Conservation (phyloP, 768 basidiomycete genomes). For the Saitozyma podzolica region DNA sequence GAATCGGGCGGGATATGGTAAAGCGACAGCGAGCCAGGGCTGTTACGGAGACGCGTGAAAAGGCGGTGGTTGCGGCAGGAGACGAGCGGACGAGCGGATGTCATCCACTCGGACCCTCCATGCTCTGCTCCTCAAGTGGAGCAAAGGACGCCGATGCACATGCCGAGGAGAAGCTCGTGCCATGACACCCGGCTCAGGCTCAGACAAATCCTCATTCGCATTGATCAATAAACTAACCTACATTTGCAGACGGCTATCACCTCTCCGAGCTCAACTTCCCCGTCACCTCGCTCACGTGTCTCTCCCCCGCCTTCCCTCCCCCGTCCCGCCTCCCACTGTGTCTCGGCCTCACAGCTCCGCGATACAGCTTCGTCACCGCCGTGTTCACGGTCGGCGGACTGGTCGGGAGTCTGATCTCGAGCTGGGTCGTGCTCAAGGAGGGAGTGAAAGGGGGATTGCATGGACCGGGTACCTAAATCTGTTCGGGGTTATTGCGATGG, state of each 20-base stretch:
- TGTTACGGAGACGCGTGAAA: no score
- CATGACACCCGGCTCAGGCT: no score
- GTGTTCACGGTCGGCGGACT: slow-evolving; percentile 87
- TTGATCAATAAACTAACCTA: slow-evolving; percentile 1
- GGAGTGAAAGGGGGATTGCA: slow-evolving; percentile 43
- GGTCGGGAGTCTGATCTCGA: slow-evolving; percentile 56
- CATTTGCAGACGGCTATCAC: slow-evolving; percentile 73
- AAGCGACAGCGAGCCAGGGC: no score
- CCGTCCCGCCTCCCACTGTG: slow-evolving; percentile 63
- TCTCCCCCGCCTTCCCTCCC: slow-evolving; percentile 43
- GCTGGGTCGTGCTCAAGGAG: slow-evolving; percentile 32
- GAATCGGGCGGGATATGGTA: background rate
- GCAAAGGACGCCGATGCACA: no score
- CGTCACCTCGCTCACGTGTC: slow-evolving; percentile 72
- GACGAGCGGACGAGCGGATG: no score
- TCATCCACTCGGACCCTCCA: no score
- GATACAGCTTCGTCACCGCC: slow-evolving; percentile 80
- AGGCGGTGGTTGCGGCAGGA: no score
- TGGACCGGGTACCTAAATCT: slow-evolving; percentile 49
- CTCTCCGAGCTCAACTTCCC: slow-evolving; percentile 89
- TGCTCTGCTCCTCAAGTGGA: no score
- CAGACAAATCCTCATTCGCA: background rate
- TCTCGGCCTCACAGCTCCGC: slow-evolving; percentile 72
- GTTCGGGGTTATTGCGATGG: slow-evolving; percentile 40
- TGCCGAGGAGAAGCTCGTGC: no score